Evolutionary conservation across 2,329 filamentous ascomycete genomes (phyloP).

Genomic region (Paradendryphiella salina): DNA sequence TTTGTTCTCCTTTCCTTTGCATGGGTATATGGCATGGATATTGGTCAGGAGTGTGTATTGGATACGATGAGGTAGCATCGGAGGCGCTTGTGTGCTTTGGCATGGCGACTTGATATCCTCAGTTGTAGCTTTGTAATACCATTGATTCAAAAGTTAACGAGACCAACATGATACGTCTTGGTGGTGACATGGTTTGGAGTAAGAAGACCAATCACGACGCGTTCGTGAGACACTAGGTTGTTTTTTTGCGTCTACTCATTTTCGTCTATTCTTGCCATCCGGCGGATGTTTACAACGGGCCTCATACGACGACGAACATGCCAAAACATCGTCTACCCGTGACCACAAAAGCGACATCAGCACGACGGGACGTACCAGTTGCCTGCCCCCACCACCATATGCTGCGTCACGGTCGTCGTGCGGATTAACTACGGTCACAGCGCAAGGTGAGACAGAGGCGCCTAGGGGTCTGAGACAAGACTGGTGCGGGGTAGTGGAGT

Average conservation of each 20-base stretch:
- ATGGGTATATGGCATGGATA: not conserved
- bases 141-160: too few relatives aligned
- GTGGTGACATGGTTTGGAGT: too few relatives aligned
- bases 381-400: not conserved
- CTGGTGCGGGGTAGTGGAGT: constrained; percentile 10
- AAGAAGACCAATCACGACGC: too few relatives aligned
- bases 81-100: not conserved
- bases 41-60: not conserved
- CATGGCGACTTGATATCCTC: not conserved
- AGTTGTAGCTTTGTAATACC: too few relatives aligned
- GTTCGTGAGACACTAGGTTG: too few relatives aligned
- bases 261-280: too few relatives aligned
- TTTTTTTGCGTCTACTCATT: too few relatives aligned
- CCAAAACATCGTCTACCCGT: not conserved
- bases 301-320: too few relatives aligned
- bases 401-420: constrained; percentile 9
- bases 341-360: not conserved
- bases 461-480: not conserved
- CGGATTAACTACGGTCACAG: constrained; percentile 21
- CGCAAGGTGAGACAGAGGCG: constrained; percentile 6
- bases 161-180: too few relatives aligned
- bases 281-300: not conserved
- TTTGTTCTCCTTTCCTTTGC: not conserved
- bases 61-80: not conserved
- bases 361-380: not conserved